Percentiles rank a stretch among this genome's conserved stretches.
Evolutionary conservation across 1,284 basidiomycete genomes (phyloP).

Genomic region (Puccinia hordei): DNA sequence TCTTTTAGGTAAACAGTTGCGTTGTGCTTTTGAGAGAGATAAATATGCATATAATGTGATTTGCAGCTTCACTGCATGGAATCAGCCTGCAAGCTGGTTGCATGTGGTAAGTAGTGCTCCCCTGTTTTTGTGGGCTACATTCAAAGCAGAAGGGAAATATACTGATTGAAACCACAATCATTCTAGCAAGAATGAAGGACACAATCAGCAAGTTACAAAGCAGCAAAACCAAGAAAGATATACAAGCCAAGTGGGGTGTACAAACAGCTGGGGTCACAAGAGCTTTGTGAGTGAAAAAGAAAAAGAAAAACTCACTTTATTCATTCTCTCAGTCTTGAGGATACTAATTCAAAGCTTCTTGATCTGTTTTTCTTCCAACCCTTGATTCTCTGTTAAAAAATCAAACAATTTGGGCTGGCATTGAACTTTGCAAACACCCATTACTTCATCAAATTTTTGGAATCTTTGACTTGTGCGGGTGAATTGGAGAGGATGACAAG

Average conservation of each 20-base stretch:
- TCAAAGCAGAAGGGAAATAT: background rate
- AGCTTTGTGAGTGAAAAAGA: constrained; percentile 29
- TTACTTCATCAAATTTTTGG: constrained; percentile 26
- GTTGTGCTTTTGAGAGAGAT: no score
- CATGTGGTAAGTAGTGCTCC: constrained; percentile 44
- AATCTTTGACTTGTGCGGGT: constrained; percentile 8
- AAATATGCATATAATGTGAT: no score
- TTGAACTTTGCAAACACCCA: constrained; percentile 36
- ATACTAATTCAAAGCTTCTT: background rate
- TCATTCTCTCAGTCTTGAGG: background rate
- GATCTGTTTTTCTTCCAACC: background rate
- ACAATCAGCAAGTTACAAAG: constrained; percentile 31
- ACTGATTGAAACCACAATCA: background rate
- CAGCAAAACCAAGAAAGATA: constrained; percentile 49
- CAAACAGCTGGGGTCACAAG: constrained; percentile 42
- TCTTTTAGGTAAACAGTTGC: no score
- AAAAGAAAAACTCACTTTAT: background rate
- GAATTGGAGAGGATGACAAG: constrained; percentile 21
- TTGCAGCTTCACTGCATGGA: constrained; percentile 36
- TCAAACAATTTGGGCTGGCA: constrained; percentile 26
- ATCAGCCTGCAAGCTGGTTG: constrained; percentile 43
- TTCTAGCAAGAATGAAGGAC: constrained; percentile 40
- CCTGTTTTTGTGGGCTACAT: background rate
- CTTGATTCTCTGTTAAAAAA: background rate
- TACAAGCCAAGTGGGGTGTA: constrained; percentile 44